Conservation (phyloP, 73 alveolate genomes). For the Tetrahymena borealis region DNA sequence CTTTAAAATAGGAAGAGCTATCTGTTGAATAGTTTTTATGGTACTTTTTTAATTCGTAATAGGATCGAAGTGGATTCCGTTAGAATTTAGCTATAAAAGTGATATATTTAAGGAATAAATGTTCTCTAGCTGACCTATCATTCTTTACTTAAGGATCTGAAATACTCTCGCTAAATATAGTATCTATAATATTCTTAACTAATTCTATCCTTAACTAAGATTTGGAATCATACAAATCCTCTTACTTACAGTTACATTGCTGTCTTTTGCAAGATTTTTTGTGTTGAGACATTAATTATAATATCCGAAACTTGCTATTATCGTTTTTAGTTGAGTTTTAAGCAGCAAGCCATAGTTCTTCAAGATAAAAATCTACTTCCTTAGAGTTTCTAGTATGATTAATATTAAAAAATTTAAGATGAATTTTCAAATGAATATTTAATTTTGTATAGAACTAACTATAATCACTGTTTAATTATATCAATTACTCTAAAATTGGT, state of each 20-base stretch:
- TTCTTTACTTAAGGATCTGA: neutral
- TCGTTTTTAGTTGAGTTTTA: neutral
- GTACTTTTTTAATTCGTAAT: neutral
- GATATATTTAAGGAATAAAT: neutral
- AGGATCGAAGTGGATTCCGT: neutral
- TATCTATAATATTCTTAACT: neutral
- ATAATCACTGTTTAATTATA: too few species aligned
- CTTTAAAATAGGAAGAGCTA: neutral
- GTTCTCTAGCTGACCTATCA: neutral
- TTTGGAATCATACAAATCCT: neutral
- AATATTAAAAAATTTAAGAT: too few species aligned
- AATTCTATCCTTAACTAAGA: neutral
- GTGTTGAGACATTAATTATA: neutral
- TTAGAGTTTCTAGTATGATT: too few species aligned
- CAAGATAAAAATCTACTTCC: neutral
- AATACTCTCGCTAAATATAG: neutral
- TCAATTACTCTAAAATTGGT: too few species aligned
- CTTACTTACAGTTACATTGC: neutral
- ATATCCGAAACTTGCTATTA: neutral
- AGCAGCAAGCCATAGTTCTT: neutral
- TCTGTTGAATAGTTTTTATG: neutral
- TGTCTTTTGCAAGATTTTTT: neutral
- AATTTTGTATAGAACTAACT: too few species aligned
- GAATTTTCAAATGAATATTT: too few species aligned
- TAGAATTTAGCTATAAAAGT: neutral